Percentiles rank a stretch among this genome's conserved stretches.
Conservation (phyloP, 176 grass and related monocot species). For the Secale cereale region DNA sequence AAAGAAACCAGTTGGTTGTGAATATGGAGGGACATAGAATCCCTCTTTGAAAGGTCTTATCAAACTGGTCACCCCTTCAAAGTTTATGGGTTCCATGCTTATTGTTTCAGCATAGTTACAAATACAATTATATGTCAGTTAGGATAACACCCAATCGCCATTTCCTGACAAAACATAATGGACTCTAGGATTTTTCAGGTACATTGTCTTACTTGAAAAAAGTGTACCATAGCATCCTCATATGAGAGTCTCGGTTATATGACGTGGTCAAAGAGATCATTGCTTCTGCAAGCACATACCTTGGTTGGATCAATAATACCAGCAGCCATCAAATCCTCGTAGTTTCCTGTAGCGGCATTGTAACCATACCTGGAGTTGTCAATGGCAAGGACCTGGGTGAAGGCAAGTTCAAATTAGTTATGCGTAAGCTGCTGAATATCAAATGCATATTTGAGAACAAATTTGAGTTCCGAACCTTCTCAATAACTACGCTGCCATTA, state of each 20-base stretch:
- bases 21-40: not conserved
- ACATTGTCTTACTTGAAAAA: not conserved
- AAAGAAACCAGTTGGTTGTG: not conserved
- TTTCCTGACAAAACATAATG: not conserved
- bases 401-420: not conserved
- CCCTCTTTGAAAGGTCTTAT: not conserved
- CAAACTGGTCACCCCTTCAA: not conserved
- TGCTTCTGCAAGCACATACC: slow-evolving; percentile 32
- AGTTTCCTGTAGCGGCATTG: slow-evolving; percentile 83
- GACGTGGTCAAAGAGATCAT: not conserved
- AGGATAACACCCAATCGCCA: not conserved
- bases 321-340: slow-evolving; percentile 90
- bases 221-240: not conserved
- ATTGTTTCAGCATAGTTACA: too few species aligned
- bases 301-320: slow-evolving; percentile 95
- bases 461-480: slow-evolving; percentile 50
- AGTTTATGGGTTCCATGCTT: not conserved
- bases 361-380: slow-evolving; percentile 77
- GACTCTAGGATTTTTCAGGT: not conserved
- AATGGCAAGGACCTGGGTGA: slow-evolving; percentile 57
- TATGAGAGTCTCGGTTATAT: not conserved
- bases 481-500: slow-evolving; percentile 80
- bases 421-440: not conserved
- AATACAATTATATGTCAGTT: not conserved
- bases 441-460: not conserved